These are phyloP conservation scores for Antitrichia curtipendula DNA, from an alignment of 225 moss, liverwort and hornwort genomes.

Conservation along the genomic window DNA sequence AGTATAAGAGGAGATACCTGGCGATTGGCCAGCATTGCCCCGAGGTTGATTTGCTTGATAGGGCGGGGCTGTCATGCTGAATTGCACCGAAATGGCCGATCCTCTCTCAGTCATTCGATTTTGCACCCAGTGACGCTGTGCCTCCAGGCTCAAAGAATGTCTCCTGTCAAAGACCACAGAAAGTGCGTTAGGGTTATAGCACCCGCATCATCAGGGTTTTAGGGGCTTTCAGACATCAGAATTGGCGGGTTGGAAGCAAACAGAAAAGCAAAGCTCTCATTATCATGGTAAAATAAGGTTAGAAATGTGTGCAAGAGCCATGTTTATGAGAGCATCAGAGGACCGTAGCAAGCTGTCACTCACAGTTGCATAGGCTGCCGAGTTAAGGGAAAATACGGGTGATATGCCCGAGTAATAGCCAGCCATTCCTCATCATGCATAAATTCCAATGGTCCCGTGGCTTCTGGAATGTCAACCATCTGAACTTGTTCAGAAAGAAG, in stretches of 20 bases:
- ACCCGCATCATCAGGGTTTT: background rate
- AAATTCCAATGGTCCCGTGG: conserved; percentile 43
- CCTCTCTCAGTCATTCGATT: conserved; percentile 37
- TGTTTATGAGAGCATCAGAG: background rate
- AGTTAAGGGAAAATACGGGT: conserved; percentile 63
- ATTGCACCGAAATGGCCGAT: conserved; percentile 19
- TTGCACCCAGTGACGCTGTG: conserved; percentile 63
- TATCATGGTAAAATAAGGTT: background rate
- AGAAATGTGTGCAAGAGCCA: background rate
- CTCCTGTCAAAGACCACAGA: background rate
- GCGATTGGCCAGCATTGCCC: background rate
- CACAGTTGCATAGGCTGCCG: conserved; percentile 35
- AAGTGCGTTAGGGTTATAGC: background rate
- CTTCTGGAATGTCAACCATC: conserved; percentile 59
- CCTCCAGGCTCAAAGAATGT: conserved; percentile 16
- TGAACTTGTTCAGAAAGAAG: conserved; percentile 8
- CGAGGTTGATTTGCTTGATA: conserved; percentile 30
- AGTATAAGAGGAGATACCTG: conserved; percentile 12
- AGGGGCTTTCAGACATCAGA: background rate
- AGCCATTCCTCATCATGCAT: conserved; percentile 88
- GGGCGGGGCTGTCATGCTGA: conserved; percentile 43
- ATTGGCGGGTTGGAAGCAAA: background rate
- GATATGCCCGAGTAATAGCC: conserved; percentile 73
- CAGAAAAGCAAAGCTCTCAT: background rate
- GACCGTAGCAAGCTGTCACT: background rate